Evolutionary conservation across 2,329 filamentous ascomycete species (phyloP).

Genomic region (Paracoccidioides brasiliensis): DNA sequence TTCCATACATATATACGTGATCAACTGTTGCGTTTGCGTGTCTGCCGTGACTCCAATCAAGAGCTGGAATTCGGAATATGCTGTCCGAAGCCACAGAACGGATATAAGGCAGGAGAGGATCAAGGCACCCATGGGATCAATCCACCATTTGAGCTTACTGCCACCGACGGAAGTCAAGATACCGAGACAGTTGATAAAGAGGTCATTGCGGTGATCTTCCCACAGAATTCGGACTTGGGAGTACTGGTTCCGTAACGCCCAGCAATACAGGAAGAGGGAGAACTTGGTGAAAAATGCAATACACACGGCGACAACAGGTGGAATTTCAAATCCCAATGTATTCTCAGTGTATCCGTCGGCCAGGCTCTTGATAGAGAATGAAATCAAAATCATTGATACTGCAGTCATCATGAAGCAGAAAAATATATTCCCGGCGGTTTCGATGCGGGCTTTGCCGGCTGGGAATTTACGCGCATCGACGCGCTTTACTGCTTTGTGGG

Average conservation of each 20-base stretch:
- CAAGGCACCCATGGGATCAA: conserved; percentile 86
- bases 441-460: conserved; percentile 82
- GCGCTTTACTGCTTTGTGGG: conserved; percentile 72
- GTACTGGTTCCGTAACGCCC: conserved; percentile 78
- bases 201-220: conserved; percentile 94
- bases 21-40: conserved; percentile 76
- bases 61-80: conserved; percentile 78
- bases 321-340: conserved; percentile 58
- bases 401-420: conserved; percentile 95
- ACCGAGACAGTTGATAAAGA: conserved; percentile 92
- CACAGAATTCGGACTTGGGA: conserved; percentile 83
- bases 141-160: conserved; percentile 80
- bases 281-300: conserved; percentile 81
- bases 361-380: conserved; percentile 67
- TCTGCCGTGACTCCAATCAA: conserved; percentile 81
- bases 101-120: conserved; percentile 67
- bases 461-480: conserved; percentile 82
- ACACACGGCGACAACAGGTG: conserved; percentile 71
- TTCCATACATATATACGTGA: conserved; percentile 71
- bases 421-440: conserved; percentile 88
- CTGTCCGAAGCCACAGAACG: conserved; percentile 68
- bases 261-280: conserved; percentile 78
- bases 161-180: conserved; percentile 86
- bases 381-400: conserved; percentile 84
- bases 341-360: conserved; percentile 34